Conservation (phyloP, 768 basidiomycete genomes). For the Asterophora parasitica region DNA sequence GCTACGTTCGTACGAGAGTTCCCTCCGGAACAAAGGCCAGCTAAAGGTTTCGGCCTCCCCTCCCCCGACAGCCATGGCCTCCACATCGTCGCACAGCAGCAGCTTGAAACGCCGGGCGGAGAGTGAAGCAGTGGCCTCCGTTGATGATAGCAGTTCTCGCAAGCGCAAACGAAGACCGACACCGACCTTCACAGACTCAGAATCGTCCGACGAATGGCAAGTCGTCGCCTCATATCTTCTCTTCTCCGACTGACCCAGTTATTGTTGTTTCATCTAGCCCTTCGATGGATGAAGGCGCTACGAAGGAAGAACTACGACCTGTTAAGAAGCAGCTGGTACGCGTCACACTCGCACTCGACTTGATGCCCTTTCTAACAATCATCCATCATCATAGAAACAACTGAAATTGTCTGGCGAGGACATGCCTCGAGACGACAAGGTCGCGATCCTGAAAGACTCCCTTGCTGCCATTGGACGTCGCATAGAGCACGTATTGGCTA, state of each 20-base stretch:
- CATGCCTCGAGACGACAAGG: constrained; percentile 93
- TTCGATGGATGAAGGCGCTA: constrained; percentile 90
- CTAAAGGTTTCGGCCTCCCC: constrained; percentile 72
- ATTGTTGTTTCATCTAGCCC: constrained; percentile 52
- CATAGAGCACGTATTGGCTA: constrained; percentile 77
- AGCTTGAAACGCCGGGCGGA: constrained; percentile 74
- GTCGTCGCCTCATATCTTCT: constrained; percentile 23
- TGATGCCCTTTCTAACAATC: constrained; percentile 5
- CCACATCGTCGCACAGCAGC: constrained; percentile 58
- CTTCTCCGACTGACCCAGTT: constrained; percentile 4
- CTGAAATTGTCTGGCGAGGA: constrained; percentile 91
- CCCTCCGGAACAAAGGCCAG: constrained; percentile 65
- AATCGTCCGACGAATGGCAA: constrained; percentile 87
- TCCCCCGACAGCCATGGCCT: constrained; percentile 65
- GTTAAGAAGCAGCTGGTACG: constrained; percentile 93
- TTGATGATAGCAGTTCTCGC: constrained; percentile 62
- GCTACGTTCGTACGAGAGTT: constrained; percentile 82
- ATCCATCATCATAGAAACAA: constrained; percentile 63
- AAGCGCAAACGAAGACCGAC: constrained; percentile 93
- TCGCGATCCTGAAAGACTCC: constrained; percentile 92
- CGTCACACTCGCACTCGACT: neutral
- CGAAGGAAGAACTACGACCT: constrained; percentile 93
- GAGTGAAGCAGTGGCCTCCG: constrained; percentile 79
- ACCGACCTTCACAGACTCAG: constrained; percentile 93
- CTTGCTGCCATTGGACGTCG: constrained; percentile 89